Evolutionary conservation across 768 basidiomycete genomes (phyloP).

Genomic region (Grammothele lineata): DNA sequence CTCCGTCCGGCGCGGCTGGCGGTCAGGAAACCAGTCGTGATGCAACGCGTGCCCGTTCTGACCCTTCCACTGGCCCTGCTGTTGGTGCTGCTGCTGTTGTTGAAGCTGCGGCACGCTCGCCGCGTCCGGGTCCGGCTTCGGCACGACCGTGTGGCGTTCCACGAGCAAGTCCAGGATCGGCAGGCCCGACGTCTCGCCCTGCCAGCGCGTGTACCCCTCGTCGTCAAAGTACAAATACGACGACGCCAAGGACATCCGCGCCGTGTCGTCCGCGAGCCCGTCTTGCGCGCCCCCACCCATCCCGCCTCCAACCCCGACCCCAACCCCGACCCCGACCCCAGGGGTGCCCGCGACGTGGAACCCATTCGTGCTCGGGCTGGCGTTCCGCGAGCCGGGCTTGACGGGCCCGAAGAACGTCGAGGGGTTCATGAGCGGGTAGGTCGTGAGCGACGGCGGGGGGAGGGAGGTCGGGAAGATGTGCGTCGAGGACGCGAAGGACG

Average conservation of each 20-base stretch:
- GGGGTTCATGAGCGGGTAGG: constrained; percentile 77
- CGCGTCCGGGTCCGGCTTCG: constrained; percentile 31
- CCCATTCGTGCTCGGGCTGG: constrained; percentile 35
- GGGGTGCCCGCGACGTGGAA: constrained; percentile 4
- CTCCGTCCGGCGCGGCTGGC: constrained; percentile 67
- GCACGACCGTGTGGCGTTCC: constrained; percentile 53
- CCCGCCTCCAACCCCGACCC: too few relatives aligned
- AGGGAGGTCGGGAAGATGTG: constrained; percentile 50
- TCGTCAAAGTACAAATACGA: constrained; percentile 87
- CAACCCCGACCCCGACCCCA: too few relatives aligned
- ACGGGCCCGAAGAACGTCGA: constrained; percentile 66
- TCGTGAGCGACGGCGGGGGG: constrained; percentile 74
- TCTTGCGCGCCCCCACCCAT: constrained; percentile 38
- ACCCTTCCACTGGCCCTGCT: constrained; percentile 9
- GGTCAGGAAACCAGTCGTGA: constrained; percentile 80
- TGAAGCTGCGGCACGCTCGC: constrained; percentile 15
- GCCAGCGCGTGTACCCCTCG: constrained; percentile 85
- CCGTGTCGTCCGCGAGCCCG: constrained; percentile 51
- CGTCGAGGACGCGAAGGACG: constrained; percentile 36
- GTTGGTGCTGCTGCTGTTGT: too few relatives aligned
- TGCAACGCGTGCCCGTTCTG: constrained; percentile 16
- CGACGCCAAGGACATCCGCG: constrained; percentile 63
- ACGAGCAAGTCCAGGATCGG: constrained; percentile 83
- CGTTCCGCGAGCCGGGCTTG: constrained; percentile 41
- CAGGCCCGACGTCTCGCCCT: constrained; percentile 89